Conservation (phyloP, 2,329 filamentous ascomycete species). For the Calonectria multiphialidica region DNA sequence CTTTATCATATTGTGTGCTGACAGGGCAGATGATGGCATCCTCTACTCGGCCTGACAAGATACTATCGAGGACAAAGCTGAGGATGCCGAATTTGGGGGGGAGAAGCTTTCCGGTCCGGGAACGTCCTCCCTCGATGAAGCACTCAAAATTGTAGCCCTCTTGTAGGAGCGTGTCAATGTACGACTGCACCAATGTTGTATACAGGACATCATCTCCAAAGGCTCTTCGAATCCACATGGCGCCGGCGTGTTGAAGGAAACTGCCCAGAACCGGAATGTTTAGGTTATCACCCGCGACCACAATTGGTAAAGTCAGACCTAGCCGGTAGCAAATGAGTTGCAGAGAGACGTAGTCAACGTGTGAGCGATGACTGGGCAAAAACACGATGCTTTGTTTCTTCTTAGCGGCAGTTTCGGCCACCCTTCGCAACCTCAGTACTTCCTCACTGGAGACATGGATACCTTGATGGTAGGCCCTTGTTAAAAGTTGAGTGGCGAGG, state of each 20-base stretch:
- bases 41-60: constrained; percentile 87
- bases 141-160: constrained; percentile 96
- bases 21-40: constrained; percentile 96
- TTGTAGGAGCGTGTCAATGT: constrained; percentile 92
- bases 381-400: constrained; percentile 98
- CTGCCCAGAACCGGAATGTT: constrained; percentile 92
- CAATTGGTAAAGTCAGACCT: constrained; percentile 87
- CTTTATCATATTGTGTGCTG: constrained; percentile 98
- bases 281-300: constrained; percentile 95
- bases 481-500: constrained; percentile 86
- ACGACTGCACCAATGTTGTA: constrained; percentile 91
- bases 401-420: constrained; percentile 84
- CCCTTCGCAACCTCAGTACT: constrained; percentile 82
- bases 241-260: constrained; percentile 95
- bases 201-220: constrained; percentile 96
- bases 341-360: constrained; percentile 95
- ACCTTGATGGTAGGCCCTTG: constrained; percentile 94
- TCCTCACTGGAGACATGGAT: constrained; percentile 98
- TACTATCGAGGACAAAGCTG: constrained; percentile 89
- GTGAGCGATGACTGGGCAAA: constrained; percentile 91
- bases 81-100: constrained; percentile 97
- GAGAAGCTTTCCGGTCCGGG: constrained; percentile 91
- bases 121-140: constrained; percentile 96
- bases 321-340: constrained; percentile 96
- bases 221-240: constrained; percentile 94